Conservation (phyloP, 179 eudicot genomes). For the Corrigiola litoralis region DNA sequence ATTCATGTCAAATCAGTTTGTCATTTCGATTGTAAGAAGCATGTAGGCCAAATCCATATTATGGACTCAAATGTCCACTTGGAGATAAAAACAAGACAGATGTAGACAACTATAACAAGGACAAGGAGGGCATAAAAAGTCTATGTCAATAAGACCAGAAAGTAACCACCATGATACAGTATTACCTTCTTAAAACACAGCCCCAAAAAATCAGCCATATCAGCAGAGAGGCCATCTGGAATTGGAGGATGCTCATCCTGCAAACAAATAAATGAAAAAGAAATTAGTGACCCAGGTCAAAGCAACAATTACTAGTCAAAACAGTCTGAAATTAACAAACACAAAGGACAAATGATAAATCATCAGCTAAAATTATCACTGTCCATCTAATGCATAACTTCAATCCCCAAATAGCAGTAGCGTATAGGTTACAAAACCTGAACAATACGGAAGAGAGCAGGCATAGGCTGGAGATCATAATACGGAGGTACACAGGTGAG, state of each 20-base stretch:
- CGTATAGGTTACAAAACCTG: slow-evolving; percentile 49
- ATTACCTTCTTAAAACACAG: slow-evolving; percentile 95
- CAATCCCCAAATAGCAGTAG: neutral
- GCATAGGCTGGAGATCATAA: slow-evolving; percentile 99
- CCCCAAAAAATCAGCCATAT: slow-evolving; percentile 79
- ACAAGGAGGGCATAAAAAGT: neutral
- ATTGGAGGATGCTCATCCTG: slow-evolving; percentile 99
- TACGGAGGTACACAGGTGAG: slow-evolving; percentile 98
- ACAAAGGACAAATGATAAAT: neutral
- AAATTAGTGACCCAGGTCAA: no score
- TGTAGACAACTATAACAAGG: neutral
- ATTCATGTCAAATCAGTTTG: neutral
- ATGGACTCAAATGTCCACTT: neutral
- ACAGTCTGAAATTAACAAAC: neutral
- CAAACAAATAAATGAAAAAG: slow-evolving; percentile 9
- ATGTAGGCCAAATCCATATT: neutral
- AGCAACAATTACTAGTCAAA: neutral
- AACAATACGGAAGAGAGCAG: slow-evolving; percentile 97
- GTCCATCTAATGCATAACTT: neutral
- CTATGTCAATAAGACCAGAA: neutral
- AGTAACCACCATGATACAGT: neutral
- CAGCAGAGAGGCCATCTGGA: slow-evolving; percentile 89
- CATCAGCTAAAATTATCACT: neutral
- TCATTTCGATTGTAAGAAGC: neutral
- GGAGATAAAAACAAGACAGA: neutral